Base-by-base conservation (phyloP, 768 basidiomycete genomes). In the Mycena polygramma region DNA sequence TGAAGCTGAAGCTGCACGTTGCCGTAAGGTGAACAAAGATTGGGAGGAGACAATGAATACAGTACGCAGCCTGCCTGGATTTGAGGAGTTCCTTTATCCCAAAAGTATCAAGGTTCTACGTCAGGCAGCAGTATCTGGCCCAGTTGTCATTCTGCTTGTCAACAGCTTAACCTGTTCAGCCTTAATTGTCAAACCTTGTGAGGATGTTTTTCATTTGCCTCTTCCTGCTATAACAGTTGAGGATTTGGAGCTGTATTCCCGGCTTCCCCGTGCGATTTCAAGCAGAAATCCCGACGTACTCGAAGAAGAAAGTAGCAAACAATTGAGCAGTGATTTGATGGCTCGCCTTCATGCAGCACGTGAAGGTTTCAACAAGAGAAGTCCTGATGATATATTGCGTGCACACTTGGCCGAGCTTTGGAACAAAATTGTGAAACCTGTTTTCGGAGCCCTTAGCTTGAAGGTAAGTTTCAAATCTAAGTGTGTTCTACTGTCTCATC, bases 81-180 rank as follows among this genome's bases (percentile, higher is more conserved):
- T 79, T 60, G 60, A 72, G 43, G 63, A 70, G 48, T 79, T 79
- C 63, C 66, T 79, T 2, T 55, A 45, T 26, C 77, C 78, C 14
- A 52, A 45, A 48, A 53, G 39, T 30, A 58, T 61, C 5, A 51
- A 10, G 7, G 41, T 58, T 9, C 49, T 68, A 15, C 52, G 48
- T 19, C 57, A 45, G 30, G 57, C 57, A 36, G 58, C 66, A 43
- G 3, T 45, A 22, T 36, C 60, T 5, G 72, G 74, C 14, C 63
- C 66, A 45, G 57, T 75, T 26, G 57, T 75, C 57, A 64, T 75
- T 17, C 30, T 75, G 46, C 71, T 74, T 41, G 61, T 55, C 26
- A 73, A 24, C 49, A 41, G 24, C 17, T 53, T 65, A 37, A 26
- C 67, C 13, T 74, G 57, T 30, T 71, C 70, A 55, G 70, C 70